These are phyloP conservation scores for Syncephalastrum sp. DNA, from an alignment of 371 early-diverging fungal species.

Conservation along the genomic window DNA sequence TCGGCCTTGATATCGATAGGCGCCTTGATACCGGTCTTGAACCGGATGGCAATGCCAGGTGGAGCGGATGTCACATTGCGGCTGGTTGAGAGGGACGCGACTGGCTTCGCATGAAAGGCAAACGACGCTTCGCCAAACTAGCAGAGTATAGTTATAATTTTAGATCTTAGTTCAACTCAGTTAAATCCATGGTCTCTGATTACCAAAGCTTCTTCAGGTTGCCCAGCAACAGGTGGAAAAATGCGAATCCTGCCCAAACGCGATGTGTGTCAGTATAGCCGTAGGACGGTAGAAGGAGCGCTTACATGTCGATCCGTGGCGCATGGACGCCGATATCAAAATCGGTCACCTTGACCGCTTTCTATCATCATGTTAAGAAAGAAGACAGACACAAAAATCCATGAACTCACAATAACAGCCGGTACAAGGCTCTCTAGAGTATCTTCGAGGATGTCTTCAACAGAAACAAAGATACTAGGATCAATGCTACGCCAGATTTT, in stretches of 20 bases:
- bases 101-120: slow-evolving; percentile 20
- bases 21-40: slow-evolving; percentile 34
- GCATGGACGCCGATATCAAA: slow-evolving; percentile 34
- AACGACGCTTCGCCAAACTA: slow-evolving; percentile 37
- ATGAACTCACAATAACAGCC: slow-evolving; percentile 19
- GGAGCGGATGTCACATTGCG: slow-evolving; percentile 13
- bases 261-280: neutral
- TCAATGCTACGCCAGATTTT: slow-evolving; percentile 34
- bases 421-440: slow-evolving; percentile 21
- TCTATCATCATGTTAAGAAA: slow-evolving; percentile 8
- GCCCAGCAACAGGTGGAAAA: slow-evolving; percentile 19
- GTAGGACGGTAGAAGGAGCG: too few relatives aligned
- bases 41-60: slow-evolving; percentile 33
- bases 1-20: slow-evolving; percentile 34
- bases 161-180: neutral
- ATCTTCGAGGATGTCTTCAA: slow-evolving; percentile 31
- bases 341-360: slow-evolving; percentile 27
- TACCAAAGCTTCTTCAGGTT: slow-evolving; percentile 26
- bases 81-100: slow-evolving; percentile 6
- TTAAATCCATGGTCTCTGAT: neutral
- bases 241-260: slow-evolving; percentile 16
- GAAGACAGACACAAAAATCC: neutral
- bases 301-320: slow-evolving; percentile 21
- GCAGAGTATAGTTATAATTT: neutral
- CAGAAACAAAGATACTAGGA: slow-evolving; percentile 22